Evolutionary conservation across 768 basidiomycete species (phyloP).

Genomic region (Pisolithus tinctorius): DNA sequence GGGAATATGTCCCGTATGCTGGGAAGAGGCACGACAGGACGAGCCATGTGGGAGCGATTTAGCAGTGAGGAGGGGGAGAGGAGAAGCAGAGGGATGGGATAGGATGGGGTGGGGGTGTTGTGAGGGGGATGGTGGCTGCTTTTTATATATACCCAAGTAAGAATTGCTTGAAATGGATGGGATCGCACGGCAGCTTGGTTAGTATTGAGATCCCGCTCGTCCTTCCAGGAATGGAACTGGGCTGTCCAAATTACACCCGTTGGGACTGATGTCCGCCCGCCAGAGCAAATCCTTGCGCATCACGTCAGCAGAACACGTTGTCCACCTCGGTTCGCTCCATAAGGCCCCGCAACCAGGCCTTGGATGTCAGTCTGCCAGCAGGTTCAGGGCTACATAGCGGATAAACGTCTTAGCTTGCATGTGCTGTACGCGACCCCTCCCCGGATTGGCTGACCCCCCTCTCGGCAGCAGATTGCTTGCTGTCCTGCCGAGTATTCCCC

Average conservation of each 20-base stretch:
- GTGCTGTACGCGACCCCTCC: not conserved
- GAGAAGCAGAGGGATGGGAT: slow-evolving; percentile 1
- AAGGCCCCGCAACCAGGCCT: too few species aligned
- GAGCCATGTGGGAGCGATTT: slow-evolving; percentile 14
- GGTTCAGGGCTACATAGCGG: not conserved
- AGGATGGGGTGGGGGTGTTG: slow-evolving; percentile 2
- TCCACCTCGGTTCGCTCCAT: not conserved
- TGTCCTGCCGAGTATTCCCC: not conserved
- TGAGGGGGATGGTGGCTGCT: not conserved
- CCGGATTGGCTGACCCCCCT: not conserved
- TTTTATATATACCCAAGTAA: not conserved
- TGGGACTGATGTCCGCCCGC: slow-evolving; percentile 1
- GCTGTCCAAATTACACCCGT: slow-evolving; percentile 1
- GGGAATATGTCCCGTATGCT: slow-evolving; percentile 54
- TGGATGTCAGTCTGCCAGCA: not conserved
- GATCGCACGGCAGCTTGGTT: not conserved
- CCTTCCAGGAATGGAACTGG: not conserved
- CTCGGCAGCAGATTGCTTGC: not conserved
- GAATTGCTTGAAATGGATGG: not conserved
- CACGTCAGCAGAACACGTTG: slow-evolving; percentile 1
- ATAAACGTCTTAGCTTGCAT: not conserved
- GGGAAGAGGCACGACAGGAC: slow-evolving; percentile 32
- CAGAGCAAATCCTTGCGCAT: slow-evolving; percentile 1
- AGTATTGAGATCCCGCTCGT: not conserved
- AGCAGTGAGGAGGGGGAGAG: not conserved